Base-by-base conservation (phyloP, 345 rosid species). In the Eutrema japonicum region DNA sequence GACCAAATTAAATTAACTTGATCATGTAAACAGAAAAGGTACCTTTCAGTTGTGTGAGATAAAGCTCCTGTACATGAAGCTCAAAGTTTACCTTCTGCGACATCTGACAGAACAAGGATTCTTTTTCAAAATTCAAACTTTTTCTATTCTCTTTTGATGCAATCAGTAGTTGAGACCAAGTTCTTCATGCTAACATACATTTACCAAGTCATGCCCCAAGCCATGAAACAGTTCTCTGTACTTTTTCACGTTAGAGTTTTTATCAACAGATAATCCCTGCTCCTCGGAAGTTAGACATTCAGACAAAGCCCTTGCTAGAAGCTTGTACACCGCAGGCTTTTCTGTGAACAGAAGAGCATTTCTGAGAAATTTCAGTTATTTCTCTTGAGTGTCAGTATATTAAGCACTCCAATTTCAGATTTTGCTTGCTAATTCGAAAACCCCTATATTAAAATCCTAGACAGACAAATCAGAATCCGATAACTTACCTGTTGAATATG, bases 11-110 rank as follows among this genome's bases (percentile, higher is more conserved):
- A 53, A 57, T 18, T 30, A 58, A 49, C 3, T 14, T 33, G 41
- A 27, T 49, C 49, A 60, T 65, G 52, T 59, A 47, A 63, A 27
- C 22, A 33, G 47, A 52, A 30, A 7, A 33, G 26, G 18, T 50
- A 91, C 95, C 89, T 85, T 83, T 84, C 56, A 91, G 40, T 29
- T 87, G 89, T 7, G 91, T 82, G 64, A 91, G 89, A 73, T 68
- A 89, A 64, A 86, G 90, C 81, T 90, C 92, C 71, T 88, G 97
- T 70, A 87, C 90, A 84, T 91, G 86, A 65, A 87, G 83, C 68
- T 83, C 88, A 68, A 84, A 85, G 79, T 80, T 74, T 9, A 85
- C 72, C 32, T 65, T 77, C 81, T 85, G 83, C 78, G 87, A 60
- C 58, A 84, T 82, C 91, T 91, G 81, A 65, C 26, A 69, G 36